Evolutionary conservation across 768 basidiomycete genomes (phyloP), one percentile per base, ranked within the genome.

Genomic region (Tricholoma terreum): DNA sequence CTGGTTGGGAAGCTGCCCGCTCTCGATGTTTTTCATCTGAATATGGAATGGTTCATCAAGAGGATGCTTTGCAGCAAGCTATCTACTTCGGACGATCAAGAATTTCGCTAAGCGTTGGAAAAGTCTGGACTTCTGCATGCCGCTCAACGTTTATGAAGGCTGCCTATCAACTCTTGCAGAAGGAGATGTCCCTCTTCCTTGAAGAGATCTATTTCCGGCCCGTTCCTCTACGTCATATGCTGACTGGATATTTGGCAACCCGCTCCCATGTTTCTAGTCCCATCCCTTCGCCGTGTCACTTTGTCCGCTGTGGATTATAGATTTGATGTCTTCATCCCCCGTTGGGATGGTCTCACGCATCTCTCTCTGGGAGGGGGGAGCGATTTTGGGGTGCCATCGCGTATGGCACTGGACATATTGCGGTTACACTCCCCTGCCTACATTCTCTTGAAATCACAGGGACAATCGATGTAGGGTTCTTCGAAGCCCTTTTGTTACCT

Each of bases 1-100:
- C 3, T 58, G 57, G 57, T 31, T 58, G 7, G 57, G 46, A 19
- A 3, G 21, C 3, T 24, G 49, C 27, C 57, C 46, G 35, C 52
- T 58, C 10, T 58, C 57, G 7, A 38, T 58, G 21, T 58, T 15
- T 22, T 7, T 1, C 24, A 42, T 42, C 14, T 14, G 17, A 30
- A 15, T 6, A 7, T 12, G 11, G 11, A 9, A 31, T 21, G 15
- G 52, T 14, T 21, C 12, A 12, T 4, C 15, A 42, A 19, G 35
- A n/a, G 2, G 52, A 54, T 51, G n/a, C 1, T 36, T 51, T 14
- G 36, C 19, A 19, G 24, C 24, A 15, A 36, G 5, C 1, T 4
- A 36, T 19, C 19, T 51, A 8, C 9, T 51, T 10, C 17, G 19
- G 9, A 34, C 22, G 11, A 34, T 51, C n/a, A 35, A 6, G 3